Conservation (phyloP, 2,329 filamentous ascomycete genomes). For the Colletotrichum chlorophyti region DNA sequence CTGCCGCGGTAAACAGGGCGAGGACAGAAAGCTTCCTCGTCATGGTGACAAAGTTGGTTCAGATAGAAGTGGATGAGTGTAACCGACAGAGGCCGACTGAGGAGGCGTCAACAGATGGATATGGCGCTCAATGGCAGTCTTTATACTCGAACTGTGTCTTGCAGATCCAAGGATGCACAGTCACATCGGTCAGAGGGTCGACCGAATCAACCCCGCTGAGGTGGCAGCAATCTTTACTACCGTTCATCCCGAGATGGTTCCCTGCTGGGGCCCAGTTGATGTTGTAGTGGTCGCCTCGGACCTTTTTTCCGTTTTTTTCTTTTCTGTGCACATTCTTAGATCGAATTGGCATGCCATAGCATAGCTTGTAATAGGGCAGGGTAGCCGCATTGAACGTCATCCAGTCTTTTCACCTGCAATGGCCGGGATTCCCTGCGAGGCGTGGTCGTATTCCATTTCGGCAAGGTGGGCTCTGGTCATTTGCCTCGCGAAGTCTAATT, state of each 20-base stretch:
- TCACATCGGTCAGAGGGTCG: conserved; percentile 1
- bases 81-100: background rate
- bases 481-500: conserved; percentile 11
- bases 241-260: conserved; percentile 16
- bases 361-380: conserved; percentile 1
- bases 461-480: background rate
- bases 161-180: conserved; percentile 1
- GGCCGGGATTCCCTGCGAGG: conserved; percentile 4
- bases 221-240: conserved; percentile 7
- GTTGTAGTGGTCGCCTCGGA: too few species aligned
- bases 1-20: conserved; percentile 8
- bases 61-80: background rate
- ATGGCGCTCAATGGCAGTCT: background rate
- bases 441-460: conserved; percentile 6
- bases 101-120: background rate
- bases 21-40: conserved; percentile 14
- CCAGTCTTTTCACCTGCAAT: conserved; percentile 12
- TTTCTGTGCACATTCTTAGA: too few species aligned
- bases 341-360: too few species aligned
- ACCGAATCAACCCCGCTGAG: background rate
- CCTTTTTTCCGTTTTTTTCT: too few species aligned
- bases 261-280: background rate
- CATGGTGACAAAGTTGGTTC: conserved; percentile 13
- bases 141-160: conserved; percentile 6
- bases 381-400: conserved; percentile 16